A percentile compares a stretch with the other conserved stretches of the same genome.
Evolutionary conservation across 441 rosid species (phyloP).

Genomic region (Eutrema salsugineum): DNA sequence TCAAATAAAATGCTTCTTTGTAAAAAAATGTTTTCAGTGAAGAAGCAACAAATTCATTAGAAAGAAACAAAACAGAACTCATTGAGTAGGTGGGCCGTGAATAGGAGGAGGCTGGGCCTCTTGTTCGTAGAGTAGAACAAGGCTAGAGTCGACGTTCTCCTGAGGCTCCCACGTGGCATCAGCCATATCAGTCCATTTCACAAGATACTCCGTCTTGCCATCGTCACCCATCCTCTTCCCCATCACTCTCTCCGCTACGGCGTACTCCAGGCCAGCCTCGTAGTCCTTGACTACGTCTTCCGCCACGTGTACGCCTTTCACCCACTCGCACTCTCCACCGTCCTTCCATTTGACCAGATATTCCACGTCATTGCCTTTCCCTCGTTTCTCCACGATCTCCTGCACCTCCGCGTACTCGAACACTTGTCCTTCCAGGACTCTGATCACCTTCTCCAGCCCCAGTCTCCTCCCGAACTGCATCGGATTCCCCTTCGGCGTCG

Average conservation of each 20-base stretch:
- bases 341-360: slow-evolving; percentile 84
- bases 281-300: slow-evolving; percentile 73
- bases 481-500: slow-evolving; percentile 80
- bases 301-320: slow-evolving; percentile 48
- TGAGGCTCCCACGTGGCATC: slow-evolving; percentile 94
- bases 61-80: not conserved
- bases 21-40: no score
- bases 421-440: slow-evolving; percentile 42
- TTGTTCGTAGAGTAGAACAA: slow-evolving; percentile 51
- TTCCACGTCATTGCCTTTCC: slow-evolving; percentile 63
- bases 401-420: slow-evolving; percentile 84
- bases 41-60: not conserved
- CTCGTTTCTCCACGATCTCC: slow-evolving; percentile 78
- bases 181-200: slow-evolving; percentile 73
- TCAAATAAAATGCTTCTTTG: no score
- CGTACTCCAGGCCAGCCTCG: slow-evolving; percentile 81
- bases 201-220: slow-evolving; percentile 62
- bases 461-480: slow-evolving; percentile 69
- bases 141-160: slow-evolving; percentile 68
- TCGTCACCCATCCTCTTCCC: slow-evolving; percentile 65
- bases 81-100: not conserved
- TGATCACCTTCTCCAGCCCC: slow-evolving; percentile 69
- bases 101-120: not conserved
- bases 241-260: slow-evolving; percentile 63
- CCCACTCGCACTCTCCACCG: slow-evolving; percentile 77